Evolutionary conservation across 2,329 filamentous ascomycete genomes (phyloP).

Genomic region (Sarocladium oryzae): DNA sequence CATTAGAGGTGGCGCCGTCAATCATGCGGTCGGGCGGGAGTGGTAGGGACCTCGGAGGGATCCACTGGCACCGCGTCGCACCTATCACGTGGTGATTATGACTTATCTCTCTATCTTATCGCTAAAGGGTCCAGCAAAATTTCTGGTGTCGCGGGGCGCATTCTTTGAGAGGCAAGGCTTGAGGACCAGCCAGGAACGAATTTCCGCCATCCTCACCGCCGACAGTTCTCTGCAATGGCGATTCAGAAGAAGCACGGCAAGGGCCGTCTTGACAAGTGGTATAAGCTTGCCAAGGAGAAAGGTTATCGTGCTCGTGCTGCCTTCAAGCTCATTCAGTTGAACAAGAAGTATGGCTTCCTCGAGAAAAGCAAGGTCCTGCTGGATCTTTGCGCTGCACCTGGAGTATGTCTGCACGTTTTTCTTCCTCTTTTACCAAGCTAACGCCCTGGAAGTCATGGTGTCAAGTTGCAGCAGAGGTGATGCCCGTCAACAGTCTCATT

Average conservation of each 20-base stretch:
- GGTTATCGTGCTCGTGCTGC: conserved; percentile 92
- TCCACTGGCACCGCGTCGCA: background rate
- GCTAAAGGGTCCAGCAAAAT: conserved; percentile 3
- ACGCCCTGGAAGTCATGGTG: conserved; percentile 69
- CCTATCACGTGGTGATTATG: conserved; percentile 3
- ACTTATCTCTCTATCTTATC: conserved; percentile 9
- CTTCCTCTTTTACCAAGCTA: conserved; percentile 14
- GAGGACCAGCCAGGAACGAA: background rate
- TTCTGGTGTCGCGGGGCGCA: conserved; percentile 9
- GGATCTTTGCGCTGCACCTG: conserved; percentile 95
- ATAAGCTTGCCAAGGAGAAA: conserved; percentile 97
- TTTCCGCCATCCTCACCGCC: background rate
- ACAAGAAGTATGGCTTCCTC: conserved; percentile 98
- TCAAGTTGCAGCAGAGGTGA: conserved; percentile 91
- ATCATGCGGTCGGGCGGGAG: background rate
- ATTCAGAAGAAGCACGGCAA: conserved; percentile 99
- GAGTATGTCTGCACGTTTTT: conserved; percentile 47
- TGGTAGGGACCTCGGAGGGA: background rate
- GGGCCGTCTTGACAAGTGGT: conserved; percentile 98
- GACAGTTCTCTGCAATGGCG: conserved; percentile 55
- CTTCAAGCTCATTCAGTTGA: conserved; percentile 96
- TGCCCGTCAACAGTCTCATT: conserved; percentile 85
- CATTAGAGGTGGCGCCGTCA: conserved; percentile 5
- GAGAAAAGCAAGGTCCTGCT: conserved; percentile 94
- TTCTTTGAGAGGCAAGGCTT: background rate